Evolutionary conservation across 2,329 filamentous ascomycete species (phyloP), one percentile per base, ranked within the genome.

Genomic region (Scedosporium minutisporum): DNA sequence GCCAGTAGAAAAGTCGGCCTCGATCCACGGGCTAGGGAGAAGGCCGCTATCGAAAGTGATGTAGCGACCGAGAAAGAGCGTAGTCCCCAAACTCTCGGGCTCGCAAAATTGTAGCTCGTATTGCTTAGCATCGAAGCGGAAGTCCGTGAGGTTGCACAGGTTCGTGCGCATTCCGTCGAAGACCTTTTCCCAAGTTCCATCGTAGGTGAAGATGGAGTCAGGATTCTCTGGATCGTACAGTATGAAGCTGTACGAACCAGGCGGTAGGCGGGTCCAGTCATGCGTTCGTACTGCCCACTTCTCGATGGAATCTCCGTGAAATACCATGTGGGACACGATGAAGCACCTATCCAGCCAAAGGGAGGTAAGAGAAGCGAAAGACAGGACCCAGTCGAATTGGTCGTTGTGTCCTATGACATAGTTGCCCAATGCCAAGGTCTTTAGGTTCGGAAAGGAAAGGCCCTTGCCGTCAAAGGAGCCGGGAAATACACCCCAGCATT

Each of bases 301-400:
- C 2, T 2, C 6, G 2, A 63, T 23, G 0, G 51, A 25, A 0
- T 44, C 5, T 3, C 27, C 18, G 10, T 12, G 1, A 25, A 64
- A 5, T 5, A 7, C 12, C 18, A 65, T 25, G 38, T 68, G 63
- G 0, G 67, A 65, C 0, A 46, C 65, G 27, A 68, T 53, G 58
- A 62, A 5, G 42, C 67, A 69, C 1, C 10, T 48, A 12, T 65
- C 51, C 2, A 70, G 27, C 0, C 60, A 33, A 0, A 70, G 60
- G 0, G 25, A 48, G 0, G 16, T 59, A 0, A 70, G 62, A 0
- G 67, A 62, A 3, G 51, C 23, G 6, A 67, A 66, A 0, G 57
- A 9, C 1, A 69, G 61, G 0, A 71, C 65, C 70, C 68, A 72
- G 5, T 69, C 66, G 12, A 69, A 65, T 0, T 71, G 68, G 6